Evolutionary conservation across 306 rosid genomes (phyloP), one percentile per base, ranked within the genome.

Genomic region (Begonia masoniana): DNA sequence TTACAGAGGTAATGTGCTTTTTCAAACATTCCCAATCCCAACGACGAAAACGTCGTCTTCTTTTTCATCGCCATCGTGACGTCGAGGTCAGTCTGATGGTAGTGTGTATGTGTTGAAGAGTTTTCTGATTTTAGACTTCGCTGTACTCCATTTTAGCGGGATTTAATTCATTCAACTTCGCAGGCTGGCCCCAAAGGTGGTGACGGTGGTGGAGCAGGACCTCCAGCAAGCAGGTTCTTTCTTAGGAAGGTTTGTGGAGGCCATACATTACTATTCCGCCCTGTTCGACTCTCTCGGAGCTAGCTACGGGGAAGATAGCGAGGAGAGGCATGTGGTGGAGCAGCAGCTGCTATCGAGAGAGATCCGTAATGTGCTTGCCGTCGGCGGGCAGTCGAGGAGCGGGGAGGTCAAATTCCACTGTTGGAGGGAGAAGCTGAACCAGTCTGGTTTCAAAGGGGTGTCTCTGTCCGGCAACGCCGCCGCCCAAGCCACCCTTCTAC

Each of bases 401-500:
- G 91, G 97, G 10, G 96, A 86, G 43, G 70, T 73, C 10, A 91
- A 85, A 78, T 91, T 91, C 57, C 82, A 83, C 52, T 85, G 85
- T 72, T 91, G 97, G 97, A 74, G 97, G 61, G 97, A 91, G 51
- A 85, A 84, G 76, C 67, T 91, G 65, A 83, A 83, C 61, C 94
- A 91, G 43, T 74, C 83, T 48, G 97, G 96, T 10, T 91, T 91
- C 47, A 76, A 87, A 59, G 86, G 94, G 0, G 66, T 86, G 9
- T 91, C 97, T 41, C 74, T 91, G 9, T 91, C 94, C 10, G 97
- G 97, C n/a, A 91, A 91, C 41, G 97, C 97, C 0, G 97, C 97
- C 7, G 78, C 96, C 0, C 97, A 91, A 60, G 97, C 97, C 35
- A 78, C 94, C 8, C 58, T 91, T 16, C 80, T 91, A 7, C 85